Conservation (phyloP, 768 basidiomycete genomes). For the Lactarius sp. region DNA sequence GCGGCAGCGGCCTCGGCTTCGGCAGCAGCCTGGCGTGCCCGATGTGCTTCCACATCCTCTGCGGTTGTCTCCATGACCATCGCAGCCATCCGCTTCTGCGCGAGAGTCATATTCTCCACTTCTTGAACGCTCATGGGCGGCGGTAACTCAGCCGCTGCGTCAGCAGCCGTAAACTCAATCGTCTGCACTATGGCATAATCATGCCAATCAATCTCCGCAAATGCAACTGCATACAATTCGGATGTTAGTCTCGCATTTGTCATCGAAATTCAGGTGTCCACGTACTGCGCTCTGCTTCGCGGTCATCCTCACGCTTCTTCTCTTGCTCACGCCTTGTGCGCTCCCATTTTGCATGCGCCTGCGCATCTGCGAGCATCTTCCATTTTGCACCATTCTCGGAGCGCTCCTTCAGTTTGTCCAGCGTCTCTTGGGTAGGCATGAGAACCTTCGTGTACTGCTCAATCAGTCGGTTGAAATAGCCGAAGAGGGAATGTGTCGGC, state of each 20-base stretch:
- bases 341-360: slow-evolving; percentile 85
- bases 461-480: slow-evolving; percentile 95
- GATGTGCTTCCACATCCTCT: slow-evolving; percentile 79
- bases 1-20: slow-evolving; percentile 81
- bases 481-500: slow-evolving; percentile 92
- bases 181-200: slow-evolving; percentile 98
- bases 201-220: slow-evolving; percentile 99
- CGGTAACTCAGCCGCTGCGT: slow-evolving; percentile 86
- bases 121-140: slow-evolving; percentile 96
- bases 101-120: slow-evolving; percentile 92
- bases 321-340: slow-evolving; percentile 76
- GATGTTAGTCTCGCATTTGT: slow-evolving; percentile 16
- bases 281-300: slow-evolving; percentile 85
- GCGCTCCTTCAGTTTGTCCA: slow-evolving; percentile 65
- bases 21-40: slow-evolving; percentile 76
- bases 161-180: slow-evolving; percentile 93
- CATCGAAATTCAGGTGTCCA: slow-evolving; percentile 23
- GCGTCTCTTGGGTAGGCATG: slow-evolving; percentile 69
- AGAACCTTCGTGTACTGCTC: slow-evolving; percentile 93
- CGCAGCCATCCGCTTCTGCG: slow-evolving; percentile 96
- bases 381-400: slow-evolving; percentile 64
- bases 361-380: slow-evolving; percentile 71
- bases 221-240: slow-evolving; percentile 54
- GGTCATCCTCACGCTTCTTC: slow-evolving; percentile 82
- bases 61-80: slow-evolving; percentile 96